Evolutionary conservation across 108 stramenopile genomes (phyloP).

Genomic region (Fistulifera solaris): DNA sequence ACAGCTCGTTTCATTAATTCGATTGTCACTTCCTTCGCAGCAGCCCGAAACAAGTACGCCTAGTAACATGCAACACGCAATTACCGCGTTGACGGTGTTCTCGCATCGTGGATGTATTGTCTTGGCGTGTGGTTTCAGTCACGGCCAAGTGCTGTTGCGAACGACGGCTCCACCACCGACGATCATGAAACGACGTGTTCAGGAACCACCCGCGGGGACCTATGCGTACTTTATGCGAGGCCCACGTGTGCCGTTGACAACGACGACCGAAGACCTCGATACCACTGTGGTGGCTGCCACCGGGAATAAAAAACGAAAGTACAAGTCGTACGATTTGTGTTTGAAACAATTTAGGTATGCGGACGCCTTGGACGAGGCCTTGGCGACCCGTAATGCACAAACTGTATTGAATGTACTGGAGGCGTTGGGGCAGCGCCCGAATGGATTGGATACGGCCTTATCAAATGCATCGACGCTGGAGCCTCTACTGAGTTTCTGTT

Average conservation of each 20-base stretch:
- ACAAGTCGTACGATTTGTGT: conserved; percentile 59
- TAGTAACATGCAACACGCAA: no score
- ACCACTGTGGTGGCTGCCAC: conserved; percentile 15
- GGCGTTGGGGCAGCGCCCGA: conserved; percentile 67
- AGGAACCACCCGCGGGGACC: conserved; percentile 61
- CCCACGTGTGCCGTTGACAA: conserved; percentile 46
- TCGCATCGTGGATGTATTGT: no score
- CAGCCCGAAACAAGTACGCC: no score
- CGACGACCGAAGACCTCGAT: conserved; percentile 28
- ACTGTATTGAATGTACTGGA: conserved; percentile 75
- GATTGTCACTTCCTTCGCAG: no score
- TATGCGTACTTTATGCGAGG: conserved; percentile 74
- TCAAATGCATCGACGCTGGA: conserved; percentile 81
- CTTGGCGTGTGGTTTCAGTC: no score
- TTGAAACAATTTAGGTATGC: conserved; percentile 84
- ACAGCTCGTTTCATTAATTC: conserved; percentile 15
- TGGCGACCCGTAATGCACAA: conserved; percentile 57
- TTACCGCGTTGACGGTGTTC: no score
- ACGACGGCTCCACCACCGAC: no score
- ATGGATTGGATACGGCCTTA: conserved; percentile 65
- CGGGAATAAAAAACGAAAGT: conserved; percentile 50
- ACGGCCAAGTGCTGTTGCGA: no score
- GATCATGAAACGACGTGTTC: no score
- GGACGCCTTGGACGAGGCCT: conserved; percentile 78
- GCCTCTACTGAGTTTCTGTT: conserved; percentile 73